Base-by-base conservation (phyloP, 345 rosid genomes). In the Ailanthus altissimus region DNA sequence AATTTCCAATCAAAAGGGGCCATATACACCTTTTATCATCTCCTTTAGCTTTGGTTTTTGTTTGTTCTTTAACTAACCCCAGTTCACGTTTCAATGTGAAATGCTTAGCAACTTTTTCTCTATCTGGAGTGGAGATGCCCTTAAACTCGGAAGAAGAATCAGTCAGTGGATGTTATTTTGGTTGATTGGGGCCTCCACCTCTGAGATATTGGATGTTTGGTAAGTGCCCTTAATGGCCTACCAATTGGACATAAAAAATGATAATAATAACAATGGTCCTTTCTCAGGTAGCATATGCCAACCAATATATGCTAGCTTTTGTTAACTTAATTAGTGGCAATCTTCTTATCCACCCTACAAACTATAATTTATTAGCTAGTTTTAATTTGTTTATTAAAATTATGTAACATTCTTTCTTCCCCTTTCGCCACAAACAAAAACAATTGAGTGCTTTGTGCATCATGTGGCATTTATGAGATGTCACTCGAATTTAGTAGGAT, bases 221-320 rank as follows among this genome's bases (percentile, higher is more conserved):
- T 70, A 50, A 75, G 77, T 80, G 79, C 77, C 74, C 77, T 65
- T 43, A 70, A 36, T 80, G 83, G 68, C 79, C 83, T 28, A 80
- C 77, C 79, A 64, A 75, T 36, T 66, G 59, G 73, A 66, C 66
- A 46, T 57, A 58, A 25, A 38, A 68, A 23, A 25, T 15, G 46
- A 9, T 13, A 49, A 18, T 51, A 11, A 45, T 32, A 66, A 49
- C 65, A 64, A 58, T 49, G 51, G 57, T 70, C 56, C 58, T 69
- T 68, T 5, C 40, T 59, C 50, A 64, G 69, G 75, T 67, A 7
- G 65, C 70, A 74, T 67, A 32, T 32, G 46, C 71, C 72, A 75
- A 43, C 76, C 42, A 46, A 46, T 61, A 64, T 53, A 64, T 70
- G 70, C 72, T 70, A 80, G 76, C 73, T 80, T 69, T 65, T 66